phyloP scores from a whole-genome alignment of 352 stramenopile species.

The Globisporangium cystogenes region DNA sequence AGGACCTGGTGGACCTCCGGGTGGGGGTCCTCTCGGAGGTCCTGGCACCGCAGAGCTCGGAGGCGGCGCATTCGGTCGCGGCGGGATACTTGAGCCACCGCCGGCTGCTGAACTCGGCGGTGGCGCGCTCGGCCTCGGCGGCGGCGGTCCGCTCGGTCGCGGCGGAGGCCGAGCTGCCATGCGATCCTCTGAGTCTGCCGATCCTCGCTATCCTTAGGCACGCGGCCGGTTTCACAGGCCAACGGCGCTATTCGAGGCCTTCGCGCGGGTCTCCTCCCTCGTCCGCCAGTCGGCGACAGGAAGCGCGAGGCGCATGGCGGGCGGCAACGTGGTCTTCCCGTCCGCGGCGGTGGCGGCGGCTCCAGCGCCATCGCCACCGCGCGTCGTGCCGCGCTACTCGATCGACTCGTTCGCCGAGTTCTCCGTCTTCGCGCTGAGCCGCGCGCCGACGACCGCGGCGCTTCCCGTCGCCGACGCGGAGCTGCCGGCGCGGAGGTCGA shows the following conservation, averaged over 20 bases:
- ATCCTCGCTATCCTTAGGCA: no score
- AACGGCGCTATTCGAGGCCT: no score
- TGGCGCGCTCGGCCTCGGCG: constrained; percentile 7
- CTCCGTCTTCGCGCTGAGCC: constrained; percentile 30
- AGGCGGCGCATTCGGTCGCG: neutral
- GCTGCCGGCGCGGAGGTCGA: neutral
- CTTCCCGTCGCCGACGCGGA: constrained; percentile 7
- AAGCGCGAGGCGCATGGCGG: constrained; percentile 5
- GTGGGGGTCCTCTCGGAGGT: constrained; percentile 14
- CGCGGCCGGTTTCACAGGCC: no score
- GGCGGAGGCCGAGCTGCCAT: constrained; percentile 14
- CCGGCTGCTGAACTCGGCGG: neutral
- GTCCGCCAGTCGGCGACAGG: neutral
- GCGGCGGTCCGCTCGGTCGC: constrained; percentile 18
- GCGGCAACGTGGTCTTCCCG: constrained; percentile 13
- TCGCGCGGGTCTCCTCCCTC: no score
- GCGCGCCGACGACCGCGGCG: constrained; percentile 14
- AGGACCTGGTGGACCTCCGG: constrained; percentile 19
- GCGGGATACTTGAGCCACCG: neutral
- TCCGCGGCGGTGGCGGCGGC: neutral
- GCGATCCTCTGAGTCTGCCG: no score
- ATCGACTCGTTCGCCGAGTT: constrained; percentile 56
- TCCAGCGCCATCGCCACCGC: constrained; percentile 1
- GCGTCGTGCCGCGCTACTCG: constrained; percentile 21
- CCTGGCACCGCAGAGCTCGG: constrained; percentile 13